Conservation (phyloP, 495 filamentous ascomycete genomes). For the Xylaria cubensis region DNA sequence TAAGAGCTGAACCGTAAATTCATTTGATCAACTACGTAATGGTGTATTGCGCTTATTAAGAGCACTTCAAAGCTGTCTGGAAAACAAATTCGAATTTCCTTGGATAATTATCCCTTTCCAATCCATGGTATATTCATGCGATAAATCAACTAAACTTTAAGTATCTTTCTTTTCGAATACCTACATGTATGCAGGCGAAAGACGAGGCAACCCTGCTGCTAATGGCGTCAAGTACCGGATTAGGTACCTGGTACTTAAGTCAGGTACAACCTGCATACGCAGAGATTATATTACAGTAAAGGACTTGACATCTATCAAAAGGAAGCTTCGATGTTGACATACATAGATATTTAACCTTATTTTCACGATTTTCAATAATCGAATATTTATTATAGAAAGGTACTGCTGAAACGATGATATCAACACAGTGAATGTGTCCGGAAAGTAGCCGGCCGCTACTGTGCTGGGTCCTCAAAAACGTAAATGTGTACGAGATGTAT, state of each 20-base stretch:
- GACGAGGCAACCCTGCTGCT: not conserved
- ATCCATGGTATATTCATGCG: not conserved
- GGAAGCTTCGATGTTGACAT: too few relatives aligned
- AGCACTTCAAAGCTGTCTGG: not conserved
- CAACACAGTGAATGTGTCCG: constrained; percentile 17
- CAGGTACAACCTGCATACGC: not conserved
- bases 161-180: not conserved
- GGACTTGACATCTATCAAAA: too few relatives aligned
- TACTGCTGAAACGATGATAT: not conserved
- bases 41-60: not conserved
- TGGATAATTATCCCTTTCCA: not conserved
- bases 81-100: not conserved
- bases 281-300: too few relatives aligned
- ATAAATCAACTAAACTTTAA: not conserved
- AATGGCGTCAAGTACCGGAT: not conserved
- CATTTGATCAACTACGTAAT: not conserved
- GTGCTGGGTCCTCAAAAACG: not conserved
- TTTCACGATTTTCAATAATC: not conserved
- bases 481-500: constrained; percentile 32
- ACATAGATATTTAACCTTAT: not conserved
- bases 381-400: not conserved
- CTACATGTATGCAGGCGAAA: not conserved
- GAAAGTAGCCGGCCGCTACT: constrained; percentile 29
- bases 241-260: not conserved
- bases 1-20: not conserved